A percentile compares a stretch with the other conserved stretches of the same genome.
Evolutionary conservation across 805 yeast species (phyloP).

Genomic region (Candida methanosorbosa): DNA sequence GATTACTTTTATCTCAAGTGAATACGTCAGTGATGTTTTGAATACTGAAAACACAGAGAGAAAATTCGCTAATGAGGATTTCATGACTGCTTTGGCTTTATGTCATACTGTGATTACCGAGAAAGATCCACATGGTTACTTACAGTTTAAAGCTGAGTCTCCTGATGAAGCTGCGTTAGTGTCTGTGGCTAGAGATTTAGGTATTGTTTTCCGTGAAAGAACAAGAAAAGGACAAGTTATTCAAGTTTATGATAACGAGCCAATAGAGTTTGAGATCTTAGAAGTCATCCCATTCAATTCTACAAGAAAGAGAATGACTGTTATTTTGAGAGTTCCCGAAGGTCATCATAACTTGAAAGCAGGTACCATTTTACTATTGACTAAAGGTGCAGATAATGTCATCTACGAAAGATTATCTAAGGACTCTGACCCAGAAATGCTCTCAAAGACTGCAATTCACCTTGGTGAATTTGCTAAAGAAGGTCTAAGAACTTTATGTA

Average conservation of each 20-base stretch:
- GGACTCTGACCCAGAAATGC: slow-evolving; percentile 30
- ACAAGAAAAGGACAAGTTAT: slow-evolving; percentile 38
- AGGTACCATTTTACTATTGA: slow-evolving; percentile 11
- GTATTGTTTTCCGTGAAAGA: slow-evolving; percentile 51
- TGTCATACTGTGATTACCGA: slow-evolving; percentile 75
- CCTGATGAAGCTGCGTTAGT: slow-evolving; percentile 82
- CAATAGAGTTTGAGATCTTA: slow-evolving; percentile 37
- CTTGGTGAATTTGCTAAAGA: slow-evolving; percentile 75
- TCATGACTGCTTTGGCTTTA: slow-evolving; percentile 58
- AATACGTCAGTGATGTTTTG: slow-evolving; percentile 44
- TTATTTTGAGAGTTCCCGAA: slow-evolving; percentile 39
- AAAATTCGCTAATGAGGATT: slow-evolving; percentile 40
- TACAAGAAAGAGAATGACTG: slow-evolving; percentile 70
- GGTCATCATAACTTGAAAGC: slow-evolving; percentile 2
- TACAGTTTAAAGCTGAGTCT: slow-evolving; percentile 66
- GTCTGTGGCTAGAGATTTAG: slow-evolving; percentile 66
- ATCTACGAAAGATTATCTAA: slow-evolving; percentile 56
- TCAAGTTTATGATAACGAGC: slow-evolving; percentile 36
- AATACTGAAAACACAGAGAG: slow-evolving; percentile 28
- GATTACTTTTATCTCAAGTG: slow-evolving; percentile 56
- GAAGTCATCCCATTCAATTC: slow-evolving; percentile 59
- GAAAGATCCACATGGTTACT: slow-evolving; percentile 26
- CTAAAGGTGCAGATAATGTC: slow-evolving; percentile 79
- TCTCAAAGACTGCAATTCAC: slow-evolving; percentile 63
- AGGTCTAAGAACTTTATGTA: slow-evolving; percentile 75